phyloP scores from a whole-genome alignment of 2,329 filamentous ascomycete species.

The Westerdykella ornata region DNA sequence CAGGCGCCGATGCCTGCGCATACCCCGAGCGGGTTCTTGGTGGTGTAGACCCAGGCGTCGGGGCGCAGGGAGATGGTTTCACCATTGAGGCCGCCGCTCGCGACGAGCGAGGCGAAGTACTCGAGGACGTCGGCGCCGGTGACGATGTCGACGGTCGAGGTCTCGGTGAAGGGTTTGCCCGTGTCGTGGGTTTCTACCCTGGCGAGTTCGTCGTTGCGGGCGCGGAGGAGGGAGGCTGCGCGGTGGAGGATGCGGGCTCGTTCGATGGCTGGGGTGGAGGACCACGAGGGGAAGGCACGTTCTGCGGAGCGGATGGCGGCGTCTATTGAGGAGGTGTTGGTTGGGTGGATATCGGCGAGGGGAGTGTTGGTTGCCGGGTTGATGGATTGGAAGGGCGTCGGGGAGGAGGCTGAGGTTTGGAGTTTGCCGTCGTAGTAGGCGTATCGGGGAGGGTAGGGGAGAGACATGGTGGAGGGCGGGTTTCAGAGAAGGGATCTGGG shows the following conservation, averaged over 20 bases:
- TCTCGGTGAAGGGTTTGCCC: conserved; percentile 79
- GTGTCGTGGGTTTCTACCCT: conserved; percentile 76
- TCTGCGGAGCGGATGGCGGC: conserved; percentile 64
- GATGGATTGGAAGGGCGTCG: conserved; percentile 62
- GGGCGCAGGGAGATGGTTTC: conserved; percentile 66
- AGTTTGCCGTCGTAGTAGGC: conserved; percentile 69
- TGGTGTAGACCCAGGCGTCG: conserved; percentile 76
- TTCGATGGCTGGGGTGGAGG: conserved; percentile 63
- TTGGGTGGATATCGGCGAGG: conserved; percentile 65
- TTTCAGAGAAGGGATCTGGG: too few species aligned
- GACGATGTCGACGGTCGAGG: conserved; percentile 72
- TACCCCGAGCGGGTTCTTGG: conserved; percentile 73
- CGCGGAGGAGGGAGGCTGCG: conserved; percentile 65
- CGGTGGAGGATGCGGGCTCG: conserved; percentile 72
- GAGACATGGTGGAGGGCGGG: too few species aligned
- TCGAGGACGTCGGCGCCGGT: conserved; percentile 81
- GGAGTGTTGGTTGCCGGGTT: conserved; percentile 65
- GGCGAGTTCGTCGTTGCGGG: conserved; percentile 73
- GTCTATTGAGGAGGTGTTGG: conserved; percentile 61
- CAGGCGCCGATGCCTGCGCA: conserved; percentile 84
- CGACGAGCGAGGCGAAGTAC: conserved; percentile 76
- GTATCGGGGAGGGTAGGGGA: conserved; percentile 50
- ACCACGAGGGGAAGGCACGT: conserved; percentile 69
- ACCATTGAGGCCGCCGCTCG: conserved; percentile 70
- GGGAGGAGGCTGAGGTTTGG: conserved; percentile 50